Evolutionary conservation across 1,284 basidiomycete species (phyloP).

Genomic region (Cystobasidium sp.): DNA sequence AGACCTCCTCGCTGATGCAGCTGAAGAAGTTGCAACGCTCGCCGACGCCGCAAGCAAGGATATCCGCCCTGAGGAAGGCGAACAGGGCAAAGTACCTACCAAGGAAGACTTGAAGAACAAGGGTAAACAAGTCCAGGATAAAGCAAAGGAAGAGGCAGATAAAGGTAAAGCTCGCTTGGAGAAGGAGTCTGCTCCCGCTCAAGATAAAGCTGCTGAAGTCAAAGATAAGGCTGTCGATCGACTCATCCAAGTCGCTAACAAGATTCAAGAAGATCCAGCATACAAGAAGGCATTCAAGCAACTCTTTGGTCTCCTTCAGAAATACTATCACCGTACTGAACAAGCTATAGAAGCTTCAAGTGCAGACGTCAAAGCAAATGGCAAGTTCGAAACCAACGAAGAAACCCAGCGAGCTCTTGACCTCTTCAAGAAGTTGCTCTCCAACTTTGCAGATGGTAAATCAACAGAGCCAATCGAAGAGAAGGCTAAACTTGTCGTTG

Average conservation of each 20-base stretch:
- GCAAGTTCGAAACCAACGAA: constrained; percentile 52
- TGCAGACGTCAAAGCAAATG: constrained; percentile 57
- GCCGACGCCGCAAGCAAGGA: constrained; percentile 24
- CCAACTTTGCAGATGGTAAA: constrained; percentile 57
- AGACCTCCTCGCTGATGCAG: constrained; percentile 59
- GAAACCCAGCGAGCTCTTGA: constrained; percentile 39
- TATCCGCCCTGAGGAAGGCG: constrained; percentile 38
- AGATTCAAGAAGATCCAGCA: constrained; percentile 56
- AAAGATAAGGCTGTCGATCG: constrained; percentile 58
- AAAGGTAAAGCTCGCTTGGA: constrained; percentile 33
- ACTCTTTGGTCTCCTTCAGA: constrained; percentile 59
- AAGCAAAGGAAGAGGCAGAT: constrained; percentile 33
- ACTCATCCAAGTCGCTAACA: constrained; percentile 56
- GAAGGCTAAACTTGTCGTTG: constrained; percentile 56
- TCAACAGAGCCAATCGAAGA: constrained; percentile 57
- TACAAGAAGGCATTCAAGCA: constrained; percentile 58
- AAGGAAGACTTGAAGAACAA: constrained; percentile 53
- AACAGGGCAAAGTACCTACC: constrained; percentile 24
- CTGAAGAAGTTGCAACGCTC: constrained; percentile 43
- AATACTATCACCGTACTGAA: constrained; percentile 59
- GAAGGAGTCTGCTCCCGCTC: constrained; percentile 32
- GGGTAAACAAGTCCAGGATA: constrained; percentile 55
- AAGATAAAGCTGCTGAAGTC: constrained; percentile 58
- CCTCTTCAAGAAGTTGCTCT: constrained; percentile 53
- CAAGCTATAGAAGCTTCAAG: constrained; percentile 57